Base-by-base conservation (phyloP, 1,284 basidiomycete species). In the Ganoderma lucidum region DNA sequence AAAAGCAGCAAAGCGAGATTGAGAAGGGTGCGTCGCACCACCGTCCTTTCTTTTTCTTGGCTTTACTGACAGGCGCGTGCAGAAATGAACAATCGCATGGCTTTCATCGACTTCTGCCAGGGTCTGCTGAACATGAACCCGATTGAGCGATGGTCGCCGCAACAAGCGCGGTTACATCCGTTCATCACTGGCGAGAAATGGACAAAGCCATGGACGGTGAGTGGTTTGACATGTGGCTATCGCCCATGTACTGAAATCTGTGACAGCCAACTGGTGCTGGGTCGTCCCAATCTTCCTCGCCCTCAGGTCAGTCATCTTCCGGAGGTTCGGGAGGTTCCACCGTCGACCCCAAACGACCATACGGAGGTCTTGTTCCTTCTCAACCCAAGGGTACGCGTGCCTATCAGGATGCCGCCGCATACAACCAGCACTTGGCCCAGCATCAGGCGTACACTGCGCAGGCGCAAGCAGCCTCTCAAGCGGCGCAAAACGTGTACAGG, bases 181-280 rank as follows among this genome's bases (percentile, higher is more conserved):
- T 99, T 99, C 82, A 98, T 99, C 76, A 98, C 96, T 12, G 97
- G 97, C 67, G 97, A 99, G 82, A 96, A 96, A 80, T 98, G 92
- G 78, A 91, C 89, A 12, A 96, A 95, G 72, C 93, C 94, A 9
- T 97, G 93, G 83, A 88, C 92, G 79, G 95, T 95, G 81, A 80
- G 94, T 86, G 30, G 45, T 48, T 71, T 28, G 53, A 45, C 30
- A 19, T 37, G 17, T 68, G 63, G 44, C 23, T 35, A 59, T 35
- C 35, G 62, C 51, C n/a, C 28, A 9, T 3, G 39, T 23, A 30
- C 30, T 69, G 75, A 75, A 70, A 70, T 53, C 69, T 68, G 60
- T 65, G 69, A 63, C 72, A 91, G 86, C 88, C 90, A 41, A 86
- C 87, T 71, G 80, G 68, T 63, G 81, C 70, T 71, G 78, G 68